phyloP scores from a whole-genome alignment of 139 green algal species.

The Chlamydomonas schloesseri region DNA sequence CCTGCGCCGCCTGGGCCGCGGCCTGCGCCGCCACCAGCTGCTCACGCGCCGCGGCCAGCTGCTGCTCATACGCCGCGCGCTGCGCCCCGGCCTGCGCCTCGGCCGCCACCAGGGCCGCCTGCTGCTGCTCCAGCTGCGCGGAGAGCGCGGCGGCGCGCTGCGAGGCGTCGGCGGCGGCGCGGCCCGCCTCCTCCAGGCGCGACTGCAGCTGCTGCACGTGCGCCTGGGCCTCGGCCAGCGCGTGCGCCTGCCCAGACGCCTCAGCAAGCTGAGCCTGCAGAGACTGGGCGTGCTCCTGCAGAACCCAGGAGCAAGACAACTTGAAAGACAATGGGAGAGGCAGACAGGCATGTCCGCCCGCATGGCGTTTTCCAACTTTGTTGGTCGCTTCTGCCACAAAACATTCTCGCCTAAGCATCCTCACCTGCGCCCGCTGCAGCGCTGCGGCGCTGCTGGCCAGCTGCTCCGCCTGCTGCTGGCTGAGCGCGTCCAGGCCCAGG shows the following conservation, averaged over 20 bases:
- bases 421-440: slow-evolving; percentile 24
- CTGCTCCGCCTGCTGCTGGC: slow-evolving; percentile 23
- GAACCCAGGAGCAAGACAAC: too few species aligned
- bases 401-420: too few species aligned
- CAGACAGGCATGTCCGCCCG: too few species aligned
- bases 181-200: neutral
- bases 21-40: neutral
- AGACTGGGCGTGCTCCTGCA: neutral
- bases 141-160: neutral
- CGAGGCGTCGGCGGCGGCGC: neutral
- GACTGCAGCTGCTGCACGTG: neutral
- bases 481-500: slow-evolving; percentile 41
- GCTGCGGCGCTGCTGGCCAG: neutral
- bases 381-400: too few species aligned
- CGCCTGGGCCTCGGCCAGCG: neutral
- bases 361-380: too few species aligned
- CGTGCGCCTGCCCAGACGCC: neutral
- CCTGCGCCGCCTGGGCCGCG: too few species aligned
- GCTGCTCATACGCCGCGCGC: neutral
- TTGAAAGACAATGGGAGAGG: too few species aligned
- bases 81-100: slow-evolving; percentile 5
- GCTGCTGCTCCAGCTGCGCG: neutral
- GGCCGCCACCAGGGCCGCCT: neutral
- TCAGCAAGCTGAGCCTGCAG: slow-evolving; percentile 20
- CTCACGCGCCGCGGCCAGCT: neutral